Conservation (phyloP, 306 rosid species). For the Prinsepia uniflora region DNA sequence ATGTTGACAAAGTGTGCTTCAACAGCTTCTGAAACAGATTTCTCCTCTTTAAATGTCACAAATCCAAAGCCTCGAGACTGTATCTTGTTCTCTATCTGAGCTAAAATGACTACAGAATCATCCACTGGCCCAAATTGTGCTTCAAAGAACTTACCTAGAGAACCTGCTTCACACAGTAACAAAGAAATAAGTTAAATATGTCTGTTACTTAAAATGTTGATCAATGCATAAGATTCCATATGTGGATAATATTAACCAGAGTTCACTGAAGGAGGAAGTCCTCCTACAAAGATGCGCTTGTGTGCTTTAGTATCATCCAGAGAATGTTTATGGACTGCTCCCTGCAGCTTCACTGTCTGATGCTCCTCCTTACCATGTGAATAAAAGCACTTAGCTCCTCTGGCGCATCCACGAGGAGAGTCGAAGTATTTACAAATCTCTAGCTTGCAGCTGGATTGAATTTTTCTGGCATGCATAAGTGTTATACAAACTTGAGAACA, state of each 20-base stretch:
- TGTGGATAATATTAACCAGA: conserved; percentile 29
- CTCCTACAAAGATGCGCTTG: conserved; percentile 35
- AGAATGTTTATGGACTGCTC: conserved; percentile 3
- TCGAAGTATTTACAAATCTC: conserved; percentile 34
- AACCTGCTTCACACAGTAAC: conserved; percentile 21
- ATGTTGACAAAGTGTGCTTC: conserved; percentile 28
- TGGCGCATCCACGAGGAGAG: conserved; percentile 35
- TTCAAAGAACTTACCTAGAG: conserved; percentile 31
- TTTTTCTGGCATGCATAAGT: conserved; percentile 13
- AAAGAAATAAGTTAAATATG: background rate
- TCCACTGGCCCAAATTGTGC: conserved; percentile 36
- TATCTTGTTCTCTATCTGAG: conserved; percentile 21
- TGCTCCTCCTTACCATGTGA: conserved; percentile 24
- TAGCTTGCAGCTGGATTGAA: conserved; percentile 17
- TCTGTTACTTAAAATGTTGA: too few relatives aligned
- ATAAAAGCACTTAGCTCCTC: conserved; percentile 38
- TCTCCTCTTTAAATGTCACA: conserved; percentile 38
- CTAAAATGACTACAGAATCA: conserved; percentile 31
- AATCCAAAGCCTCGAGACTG: conserved; percentile 44
- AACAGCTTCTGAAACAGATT: conserved; percentile 28
- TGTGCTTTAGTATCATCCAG: conserved; percentile 1
- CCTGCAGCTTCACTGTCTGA: conserved; percentile 14
- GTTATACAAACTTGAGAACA: conserved; percentile 16
- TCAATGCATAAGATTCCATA: conserved; percentile 2
- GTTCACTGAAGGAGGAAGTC: conserved; percentile 31